Conservation (phyloP, 345 rosid genomes). For the Hibiscus mutabilis region DNA sequence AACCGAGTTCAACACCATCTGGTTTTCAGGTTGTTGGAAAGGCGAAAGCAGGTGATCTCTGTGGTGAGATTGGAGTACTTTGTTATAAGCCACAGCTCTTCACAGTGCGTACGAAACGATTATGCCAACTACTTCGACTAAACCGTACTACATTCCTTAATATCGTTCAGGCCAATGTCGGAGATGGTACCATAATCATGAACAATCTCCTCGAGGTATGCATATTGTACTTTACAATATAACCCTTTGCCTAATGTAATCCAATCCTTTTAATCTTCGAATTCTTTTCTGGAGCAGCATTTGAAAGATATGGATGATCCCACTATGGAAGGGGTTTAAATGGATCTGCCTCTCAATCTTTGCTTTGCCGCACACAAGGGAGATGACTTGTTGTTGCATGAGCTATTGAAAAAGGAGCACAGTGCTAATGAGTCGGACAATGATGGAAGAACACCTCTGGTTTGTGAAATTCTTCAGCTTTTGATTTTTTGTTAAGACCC, state of each 20-base stretch:
- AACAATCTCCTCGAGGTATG: not conserved
- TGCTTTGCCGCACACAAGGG: not conserved
- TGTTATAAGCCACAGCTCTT: not conserved
- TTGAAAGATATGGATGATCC: not conserved
- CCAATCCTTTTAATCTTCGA: not conserved
- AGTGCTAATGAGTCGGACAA: not conserved
- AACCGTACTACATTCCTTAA: not conserved
- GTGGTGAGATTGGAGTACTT: not conserved
- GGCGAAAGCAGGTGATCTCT: not conserved
- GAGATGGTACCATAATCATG: not conserved
- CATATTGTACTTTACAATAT: not conserved
- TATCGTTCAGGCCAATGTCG: not conserved
- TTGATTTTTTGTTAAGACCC: not conserved
- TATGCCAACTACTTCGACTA: not conserved
- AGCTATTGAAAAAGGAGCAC: not conserved
- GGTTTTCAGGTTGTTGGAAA: constrained; percentile 27
- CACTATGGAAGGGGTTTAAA: not conserved
- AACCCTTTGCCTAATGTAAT: not conserved
- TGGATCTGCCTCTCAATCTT: not conserved
- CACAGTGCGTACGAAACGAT: not conserved
- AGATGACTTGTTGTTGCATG: not conserved
- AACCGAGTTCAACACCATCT: not conserved
- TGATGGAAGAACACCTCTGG: not conserved
- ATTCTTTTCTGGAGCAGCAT: not conserved
- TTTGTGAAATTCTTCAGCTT: not conserved